These are phyloP conservation scores for Dioszegia hungarica DNA, from an alignment of 768 basidiomycete genomes.

Conservation along the genomic window DNA sequence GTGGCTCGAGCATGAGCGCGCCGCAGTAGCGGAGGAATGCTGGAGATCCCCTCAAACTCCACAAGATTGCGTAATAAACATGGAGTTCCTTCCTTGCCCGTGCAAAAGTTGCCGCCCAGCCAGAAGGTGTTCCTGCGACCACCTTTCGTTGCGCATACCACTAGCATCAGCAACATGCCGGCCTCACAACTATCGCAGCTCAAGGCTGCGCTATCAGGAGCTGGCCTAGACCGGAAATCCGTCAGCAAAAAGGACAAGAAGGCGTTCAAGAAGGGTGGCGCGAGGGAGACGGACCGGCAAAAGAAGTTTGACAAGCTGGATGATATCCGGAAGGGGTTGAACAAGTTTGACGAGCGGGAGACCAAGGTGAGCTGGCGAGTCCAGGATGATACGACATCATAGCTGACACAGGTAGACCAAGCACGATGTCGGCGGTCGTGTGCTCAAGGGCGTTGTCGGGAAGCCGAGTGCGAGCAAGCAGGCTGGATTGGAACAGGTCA, in stretches of 20 bases:
- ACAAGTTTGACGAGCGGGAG: slow-evolving; percentile 90
- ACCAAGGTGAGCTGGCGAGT: slow-evolving; percentile 62
- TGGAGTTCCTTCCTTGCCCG: neutral
- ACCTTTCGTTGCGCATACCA: neutral
- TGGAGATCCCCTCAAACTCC: too few species aligned
- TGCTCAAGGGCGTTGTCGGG: slow-evolving; percentile 74
- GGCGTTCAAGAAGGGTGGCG: slow-evolving; percentile 62
- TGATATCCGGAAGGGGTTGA: slow-evolving; percentile 77
- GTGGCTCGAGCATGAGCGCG: neutral
- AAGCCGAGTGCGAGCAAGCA: slow-evolving; percentile 83
- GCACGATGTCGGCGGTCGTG: slow-evolving; percentile 85
- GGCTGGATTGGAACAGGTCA: slow-evolving; percentile 80
- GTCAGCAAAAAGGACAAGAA: slow-evolving; percentile 56
- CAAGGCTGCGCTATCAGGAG: slow-evolving; percentile 72
- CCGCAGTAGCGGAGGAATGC: neutral
- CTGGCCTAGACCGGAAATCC: slow-evolving; percentile 66
- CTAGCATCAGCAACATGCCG: slow-evolving; percentile 26
- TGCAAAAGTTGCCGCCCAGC: slow-evolving; percentile 4
- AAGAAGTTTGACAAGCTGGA: slow-evolving; percentile 73
- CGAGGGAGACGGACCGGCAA: slow-evolving; percentile 61
- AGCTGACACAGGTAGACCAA: slow-evolving; percentile 32
- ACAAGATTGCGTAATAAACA: too few species aligned
- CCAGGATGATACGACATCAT: neutral
- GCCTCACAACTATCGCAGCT: slow-evolving; percentile 82
- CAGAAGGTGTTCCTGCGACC: neutral